Conservation (phyloP, 2,329 filamentous ascomycete genomes). For the Aureobasidium leucospermi region DNA sequence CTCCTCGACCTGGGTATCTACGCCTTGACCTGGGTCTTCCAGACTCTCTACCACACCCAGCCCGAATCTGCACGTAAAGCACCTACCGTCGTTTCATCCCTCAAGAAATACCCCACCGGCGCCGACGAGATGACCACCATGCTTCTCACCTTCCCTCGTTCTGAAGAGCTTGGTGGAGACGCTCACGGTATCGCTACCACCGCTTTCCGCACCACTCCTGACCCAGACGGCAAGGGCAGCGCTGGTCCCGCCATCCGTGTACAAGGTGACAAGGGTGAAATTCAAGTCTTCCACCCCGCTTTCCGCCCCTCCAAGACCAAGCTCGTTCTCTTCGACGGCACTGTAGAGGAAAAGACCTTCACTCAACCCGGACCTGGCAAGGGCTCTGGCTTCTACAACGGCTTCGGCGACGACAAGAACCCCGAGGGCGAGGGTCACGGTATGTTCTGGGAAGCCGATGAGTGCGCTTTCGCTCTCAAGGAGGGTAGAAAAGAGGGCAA, state of each 20-base stretch:
- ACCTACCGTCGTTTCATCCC: conserved; percentile 60
- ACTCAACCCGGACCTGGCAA: conserved; percentile 40
- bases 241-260: conserved; percentile 66
- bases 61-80: conserved; percentile 54
- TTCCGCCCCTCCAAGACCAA: conserved; percentile 54
- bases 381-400: conserved; percentile 41
- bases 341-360: conserved; percentile 41
- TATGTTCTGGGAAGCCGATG: conserved; percentile 86
- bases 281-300: conserved; percentile 67
- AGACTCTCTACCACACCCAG: conserved; percentile 77
- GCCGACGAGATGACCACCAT: conserved; percentile 74
- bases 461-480: conserved; percentile 64
- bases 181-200: conserved; percentile 61
- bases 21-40: conserved; percentile 83
- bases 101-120: conserved; percentile 66
- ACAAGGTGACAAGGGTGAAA: conserved; percentile 73
- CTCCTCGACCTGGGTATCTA: conserved; percentile 84
- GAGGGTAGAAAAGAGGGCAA: conserved; percentile 72
- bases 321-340: conserved; percentile 34
- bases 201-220: conserved; percentile 53
- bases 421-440: conserved; percentile 61
- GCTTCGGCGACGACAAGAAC: conserved; percentile 35
- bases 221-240: conserved; percentile 54
- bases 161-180: conserved; percentile 38
- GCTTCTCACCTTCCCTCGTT: conserved; percentile 65